These are phyloP conservation scores for Plenodomus biglobosus DNA, from an alignment of 2,329 filamentous ascomycete genomes.

Conservation along the genomic window DNA sequence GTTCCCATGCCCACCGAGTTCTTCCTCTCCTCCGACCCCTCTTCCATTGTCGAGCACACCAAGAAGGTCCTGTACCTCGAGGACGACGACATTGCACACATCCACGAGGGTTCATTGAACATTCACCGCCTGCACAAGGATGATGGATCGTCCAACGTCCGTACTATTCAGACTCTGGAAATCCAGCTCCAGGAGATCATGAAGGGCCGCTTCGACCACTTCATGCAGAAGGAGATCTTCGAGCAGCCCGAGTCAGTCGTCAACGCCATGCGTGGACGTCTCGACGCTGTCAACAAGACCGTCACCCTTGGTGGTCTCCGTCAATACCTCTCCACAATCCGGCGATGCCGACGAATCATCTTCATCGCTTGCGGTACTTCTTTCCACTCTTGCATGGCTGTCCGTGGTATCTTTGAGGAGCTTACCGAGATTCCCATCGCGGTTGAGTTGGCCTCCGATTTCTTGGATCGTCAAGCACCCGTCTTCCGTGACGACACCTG, in stretches of 20 bases:
- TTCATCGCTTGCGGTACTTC: slow-evolving; percentile 99
- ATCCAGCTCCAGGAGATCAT: slow-evolving; percentile 99
- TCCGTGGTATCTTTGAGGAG: slow-evolving; percentile 96
- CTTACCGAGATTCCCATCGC: slow-evolving; percentile 96
- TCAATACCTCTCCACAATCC: slow-evolving; percentile 95
- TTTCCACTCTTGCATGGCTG: slow-evolving; percentile 99
- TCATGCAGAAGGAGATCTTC: slow-evolving; percentile 99
- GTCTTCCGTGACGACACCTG: slow-evolving; percentile 99
- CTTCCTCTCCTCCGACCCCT: slow-evolving; percentile 98
- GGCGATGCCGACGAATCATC: slow-evolving; percentile 94
- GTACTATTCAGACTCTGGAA: slow-evolving; percentile 97
- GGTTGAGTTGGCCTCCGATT: slow-evolving; percentile 96
- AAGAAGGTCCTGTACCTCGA: slow-evolving; percentile 99
- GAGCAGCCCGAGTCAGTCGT: slow-evolving; percentile 99
- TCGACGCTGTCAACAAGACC: slow-evolving; percentile 89
- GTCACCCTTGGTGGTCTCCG: slow-evolving; percentile 94
- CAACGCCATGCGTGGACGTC: slow-evolving; percentile 99
- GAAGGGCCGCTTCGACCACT: slow-evolving; percentile 99
- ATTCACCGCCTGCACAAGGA: slow-evolving; percentile 98
- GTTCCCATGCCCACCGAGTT: slow-evolving; percentile 98
- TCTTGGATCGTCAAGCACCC: slow-evolving; percentile 92
- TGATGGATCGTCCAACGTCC: slow-evolving; percentile 94
- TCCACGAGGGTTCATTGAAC: slow-evolving; percentile 98
- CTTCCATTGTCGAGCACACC: slow-evolving; percentile 98
- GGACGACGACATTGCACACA: slow-evolving; percentile 99